Conservation (phyloP, 441 rosid species). For the Eruca vesicaria region DNA sequence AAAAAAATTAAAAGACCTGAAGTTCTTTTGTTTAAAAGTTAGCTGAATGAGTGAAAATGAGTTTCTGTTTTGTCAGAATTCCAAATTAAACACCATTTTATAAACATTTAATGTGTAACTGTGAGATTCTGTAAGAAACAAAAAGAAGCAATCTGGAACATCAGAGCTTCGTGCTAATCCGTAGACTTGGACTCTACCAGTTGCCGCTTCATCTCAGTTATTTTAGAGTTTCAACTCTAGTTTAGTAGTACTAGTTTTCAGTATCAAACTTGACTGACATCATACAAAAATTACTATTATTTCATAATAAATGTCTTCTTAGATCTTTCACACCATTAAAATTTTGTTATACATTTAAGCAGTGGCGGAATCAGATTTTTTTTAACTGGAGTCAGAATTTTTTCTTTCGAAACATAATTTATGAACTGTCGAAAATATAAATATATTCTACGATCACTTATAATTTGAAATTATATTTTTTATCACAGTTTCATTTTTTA, state of each 20-base stretch:
- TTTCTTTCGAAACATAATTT: no score
- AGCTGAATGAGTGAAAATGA: slow-evolving; percentile 6
- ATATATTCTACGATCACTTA: no score
- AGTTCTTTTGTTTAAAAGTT: neutral
- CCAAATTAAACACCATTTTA: slow-evolving; percentile 36
- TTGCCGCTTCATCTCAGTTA: slow-evolving; percentile 23
- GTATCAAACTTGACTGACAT: neutral
- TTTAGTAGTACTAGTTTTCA: neutral
- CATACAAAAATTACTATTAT: neutral
- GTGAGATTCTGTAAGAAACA: slow-evolving; percentile 37
- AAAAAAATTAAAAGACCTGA: neutral
- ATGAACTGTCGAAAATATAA: no score
- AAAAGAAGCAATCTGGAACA: slow-evolving; percentile 32
- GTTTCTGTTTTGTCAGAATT: slow-evolving; percentile 40
- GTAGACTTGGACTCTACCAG: slow-evolving; percentile 25
- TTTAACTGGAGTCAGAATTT: no score
- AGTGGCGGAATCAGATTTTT: no score
- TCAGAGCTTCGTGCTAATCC: slow-evolving; percentile 32
- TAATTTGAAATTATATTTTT: no score
- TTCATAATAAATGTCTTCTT: neutral
- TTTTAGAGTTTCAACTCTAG: neutral
- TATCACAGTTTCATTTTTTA: no score
- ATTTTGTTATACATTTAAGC: neutral
- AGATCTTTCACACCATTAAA: neutral
- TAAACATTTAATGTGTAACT: slow-evolving; percentile 29